Evolutionary conservation across 257 asterid species (phyloP).

Genomic region (Solanum chmielewskii): DNA sequence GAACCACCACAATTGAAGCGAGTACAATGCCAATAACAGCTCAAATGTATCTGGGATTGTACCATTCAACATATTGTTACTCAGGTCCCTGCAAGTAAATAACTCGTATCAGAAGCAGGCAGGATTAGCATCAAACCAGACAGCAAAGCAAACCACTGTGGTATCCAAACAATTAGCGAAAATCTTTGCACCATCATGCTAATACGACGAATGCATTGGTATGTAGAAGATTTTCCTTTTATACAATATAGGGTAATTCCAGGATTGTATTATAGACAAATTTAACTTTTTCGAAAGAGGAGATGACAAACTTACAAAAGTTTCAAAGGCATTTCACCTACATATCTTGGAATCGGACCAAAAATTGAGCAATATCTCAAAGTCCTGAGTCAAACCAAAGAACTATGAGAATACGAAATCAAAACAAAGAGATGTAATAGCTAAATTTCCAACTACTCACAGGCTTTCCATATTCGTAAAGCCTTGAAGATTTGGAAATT

Average conservation of each 20-base stretch:
- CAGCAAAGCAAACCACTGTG: neutral
- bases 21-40: too few relatives aligned
- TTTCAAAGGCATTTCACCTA: constrained; percentile 14
- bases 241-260: neutral
- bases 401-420: neutral
- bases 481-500: constrained; percentile 45
- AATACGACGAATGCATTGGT: neutral
- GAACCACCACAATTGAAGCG: too few relatives aligned
- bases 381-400: constrained; percentile 28
- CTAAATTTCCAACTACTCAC: constrained; percentile 20
- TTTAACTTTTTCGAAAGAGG: neutral
- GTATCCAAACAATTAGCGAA: neutral
- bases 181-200: neutral
- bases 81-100: constrained; percentile 58
- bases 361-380: constrained; percentile 63
- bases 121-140: neutral
- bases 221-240: neutral
- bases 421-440: neutral
- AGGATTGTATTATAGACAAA: neutral
- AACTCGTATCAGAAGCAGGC: neutral
- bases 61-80: constrained; percentile 62
- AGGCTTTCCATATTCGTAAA: constrained; percentile 4
- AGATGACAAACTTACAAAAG: constrained; percentile 28
- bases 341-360: constrained; percentile 48
- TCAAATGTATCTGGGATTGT: constrained; percentile 28